Evolutionary conservation across 2,329 filamentous ascomycete genomes (phyloP).

Genomic region (Scorias spongiosa): DNA sequence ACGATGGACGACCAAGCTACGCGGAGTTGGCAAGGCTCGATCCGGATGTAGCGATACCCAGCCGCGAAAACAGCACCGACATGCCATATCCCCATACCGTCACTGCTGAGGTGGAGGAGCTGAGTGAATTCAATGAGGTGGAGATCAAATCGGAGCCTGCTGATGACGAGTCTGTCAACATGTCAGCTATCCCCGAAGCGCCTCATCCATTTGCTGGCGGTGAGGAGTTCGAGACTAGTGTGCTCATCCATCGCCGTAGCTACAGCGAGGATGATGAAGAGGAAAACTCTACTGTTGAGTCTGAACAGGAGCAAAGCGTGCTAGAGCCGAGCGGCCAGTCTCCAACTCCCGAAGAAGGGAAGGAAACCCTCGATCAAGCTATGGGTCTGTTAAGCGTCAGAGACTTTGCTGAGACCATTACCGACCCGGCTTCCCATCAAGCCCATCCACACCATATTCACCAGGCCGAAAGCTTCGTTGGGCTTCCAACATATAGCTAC

Average conservation of each 20-base stretch:
- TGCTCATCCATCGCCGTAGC: slow-evolving; percentile 37
- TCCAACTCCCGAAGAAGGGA: slow-evolving; percentile 11
- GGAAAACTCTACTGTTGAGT: slow-evolving; percentile 33
- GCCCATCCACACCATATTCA: slow-evolving; percentile 2
- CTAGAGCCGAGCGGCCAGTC: slow-evolving; percentile 4
- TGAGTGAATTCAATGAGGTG: slow-evolving; percentile 36
- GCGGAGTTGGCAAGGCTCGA: slow-evolving; percentile 46
- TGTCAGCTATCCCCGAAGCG: slow-evolving; percentile 46
- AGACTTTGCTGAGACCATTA: slow-evolving; percentile 17
- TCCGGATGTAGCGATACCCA: slow-evolving; percentile 80
- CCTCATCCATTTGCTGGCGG: slow-evolving; percentile 28
- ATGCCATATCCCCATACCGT: slow-evolving; percentile 41
- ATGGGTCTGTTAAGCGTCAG: slow-evolving; percentile 20
- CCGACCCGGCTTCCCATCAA: slow-evolving; percentile 2
- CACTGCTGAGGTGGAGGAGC: slow-evolving; percentile 20
- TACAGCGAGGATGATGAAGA: slow-evolving; percentile 32
- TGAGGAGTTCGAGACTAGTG: slow-evolving; percentile 31
- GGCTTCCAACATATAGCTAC: slow-evolving; percentile 23
- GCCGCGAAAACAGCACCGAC: slow-evolving; percentile 48
- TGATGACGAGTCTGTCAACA: slow-evolving; percentile 46
- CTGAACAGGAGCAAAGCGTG: slow-evolving; percentile 19
- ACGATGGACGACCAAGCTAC: slow-evolving; percentile 18
- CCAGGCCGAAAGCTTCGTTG: slow-evolving; percentile 12
- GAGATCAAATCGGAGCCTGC: slow-evolving; percentile 51
- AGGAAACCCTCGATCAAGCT: slow-evolving; percentile 19